phyloP scores from a whole-genome alignment of 768 basidiomycete genomes.

The Tylopilus subfusipes region DNA sequence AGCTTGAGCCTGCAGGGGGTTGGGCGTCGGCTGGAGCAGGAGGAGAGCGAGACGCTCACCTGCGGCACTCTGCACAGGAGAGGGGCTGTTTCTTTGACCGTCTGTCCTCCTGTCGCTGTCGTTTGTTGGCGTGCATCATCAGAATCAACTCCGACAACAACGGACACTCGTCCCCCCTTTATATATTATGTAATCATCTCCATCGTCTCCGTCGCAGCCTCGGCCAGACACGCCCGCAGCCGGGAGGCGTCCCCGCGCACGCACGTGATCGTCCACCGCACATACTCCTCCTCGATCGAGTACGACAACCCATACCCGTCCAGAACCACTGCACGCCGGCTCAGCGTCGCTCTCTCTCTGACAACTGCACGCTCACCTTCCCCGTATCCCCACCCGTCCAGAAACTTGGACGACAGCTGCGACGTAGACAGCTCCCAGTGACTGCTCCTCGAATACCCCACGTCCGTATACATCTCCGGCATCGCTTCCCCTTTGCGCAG shows the following conservation, averaged over 20 bases:
- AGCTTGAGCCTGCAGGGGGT: slow-evolving; percentile 42
- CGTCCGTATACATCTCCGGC: slow-evolving; percentile 74
- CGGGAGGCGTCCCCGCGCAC: slow-evolving; percentile 49
- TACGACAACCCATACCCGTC: slow-evolving; percentile 94
- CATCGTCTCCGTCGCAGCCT: slow-evolving; percentile 73
- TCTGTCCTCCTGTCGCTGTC: slow-evolving; percentile 38
- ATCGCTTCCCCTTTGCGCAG: slow-evolving; percentile 66
- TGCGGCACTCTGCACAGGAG: slow-evolving; percentile 61
- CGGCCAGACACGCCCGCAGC: slow-evolving; percentile 67
- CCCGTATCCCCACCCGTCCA: slow-evolving; percentile 97
- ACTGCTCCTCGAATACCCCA: slow-evolving; percentile 59
- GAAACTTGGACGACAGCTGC: slow-evolving; percentile 73
- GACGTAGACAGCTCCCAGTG: slow-evolving; percentile 96
- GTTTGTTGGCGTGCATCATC: slow-evolving; percentile 36
- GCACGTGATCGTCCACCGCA: slow-evolving; percentile 91
- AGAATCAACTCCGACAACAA: slow-evolving; percentile 23
- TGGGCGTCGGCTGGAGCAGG: not conserved
- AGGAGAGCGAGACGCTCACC: slow-evolving; percentile 35
- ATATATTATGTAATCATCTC: slow-evolving; percentile 26
- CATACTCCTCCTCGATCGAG: slow-evolving; percentile 76
- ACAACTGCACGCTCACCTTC: slow-evolving; percentile 67
- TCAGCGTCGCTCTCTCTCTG: too few species aligned
- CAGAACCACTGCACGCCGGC: slow-evolving; percentile 73
- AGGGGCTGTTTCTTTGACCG: slow-evolving; percentile 42
- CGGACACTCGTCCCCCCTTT: slow-evolving; percentile 20